Evolutionary conservation across 2,329 filamentous ascomycete species (phyloP).

Genomic region (Fusarium goolgardi): DNA sequence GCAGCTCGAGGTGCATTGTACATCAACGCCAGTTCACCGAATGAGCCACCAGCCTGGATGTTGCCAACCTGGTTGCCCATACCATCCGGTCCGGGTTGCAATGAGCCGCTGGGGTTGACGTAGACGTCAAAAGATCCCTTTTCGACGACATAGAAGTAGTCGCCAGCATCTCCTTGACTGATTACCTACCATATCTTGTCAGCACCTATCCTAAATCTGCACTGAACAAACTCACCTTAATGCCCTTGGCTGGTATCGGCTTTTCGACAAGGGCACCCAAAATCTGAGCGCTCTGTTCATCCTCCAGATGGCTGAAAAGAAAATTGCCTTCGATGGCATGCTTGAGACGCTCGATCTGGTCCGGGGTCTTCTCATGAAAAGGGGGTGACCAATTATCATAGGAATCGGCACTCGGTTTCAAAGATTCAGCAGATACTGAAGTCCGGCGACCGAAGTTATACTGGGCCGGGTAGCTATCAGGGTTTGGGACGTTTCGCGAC

Average conservation of each 20-base stretch:
- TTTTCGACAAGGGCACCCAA: conserved; percentile 94
- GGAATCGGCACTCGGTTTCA: conserved; percentile 86
- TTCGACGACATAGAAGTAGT: conserved; percentile 98
- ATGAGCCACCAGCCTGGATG: conserved; percentile 89
- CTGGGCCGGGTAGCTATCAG: conserved; percentile 84
- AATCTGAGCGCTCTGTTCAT: conserved; percentile 89
- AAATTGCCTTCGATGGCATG: conserved; percentile 90
- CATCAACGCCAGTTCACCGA: conserved; percentile 97
- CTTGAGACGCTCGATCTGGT: conserved; percentile 83
- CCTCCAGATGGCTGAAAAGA: conserved; percentile 92
- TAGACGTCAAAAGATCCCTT: conserved; percentile 90
- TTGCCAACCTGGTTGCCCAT: conserved; percentile 84
- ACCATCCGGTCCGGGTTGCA: conserved; percentile 84
- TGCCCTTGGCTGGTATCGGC: conserved; percentile 89
- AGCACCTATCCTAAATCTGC: conserved; percentile 25
- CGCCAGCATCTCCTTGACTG: conserved; percentile 92
- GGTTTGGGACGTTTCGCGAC: conserved; percentile 63
- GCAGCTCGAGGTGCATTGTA: conserved; percentile 97
- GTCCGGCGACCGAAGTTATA: conserved; percentile 95
- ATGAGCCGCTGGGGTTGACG: conserved; percentile 80
- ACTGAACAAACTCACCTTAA: conserved; percentile 64
- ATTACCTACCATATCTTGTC: conserved; percentile 75
- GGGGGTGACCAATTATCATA: conserved; percentile 93
- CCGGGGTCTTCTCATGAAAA: conserved; percentile 81
- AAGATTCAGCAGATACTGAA: conserved; percentile 95